Evolutionary conservation across 352 stramenopile genomes (phyloP).

Genomic region (Pelagophyceae sp.): DNA sequence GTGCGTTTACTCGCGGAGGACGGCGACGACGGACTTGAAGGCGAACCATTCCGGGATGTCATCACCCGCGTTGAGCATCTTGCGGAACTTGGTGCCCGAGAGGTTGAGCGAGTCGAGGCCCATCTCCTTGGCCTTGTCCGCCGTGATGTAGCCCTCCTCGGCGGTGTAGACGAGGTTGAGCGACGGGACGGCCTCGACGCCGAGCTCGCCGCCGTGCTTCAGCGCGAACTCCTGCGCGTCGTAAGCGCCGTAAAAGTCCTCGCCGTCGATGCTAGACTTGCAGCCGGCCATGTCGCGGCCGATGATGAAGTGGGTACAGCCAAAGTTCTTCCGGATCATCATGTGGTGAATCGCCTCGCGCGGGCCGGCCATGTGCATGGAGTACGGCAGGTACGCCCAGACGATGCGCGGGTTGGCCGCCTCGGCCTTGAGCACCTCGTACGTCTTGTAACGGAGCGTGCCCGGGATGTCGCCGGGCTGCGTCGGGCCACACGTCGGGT

Average conservation of each 20-base stretch:
- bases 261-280: slow-evolving; percentile 67
- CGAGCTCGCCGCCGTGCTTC: slow-evolving; percentile 54
- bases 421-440: slow-evolving; percentile 78
- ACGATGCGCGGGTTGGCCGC: slow-evolving; percentile 62
- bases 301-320: slow-evolving; percentile 84
- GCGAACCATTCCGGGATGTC: slow-evolving; percentile 84
- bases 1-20: slow-evolving; percentile 60
- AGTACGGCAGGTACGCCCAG: slow-evolving; percentile 80
- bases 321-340: slow-evolving; percentile 86
- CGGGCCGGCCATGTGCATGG: slow-evolving; percentile 83
- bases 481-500: slow-evolving; percentile 75
- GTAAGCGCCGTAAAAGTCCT: slow-evolving; percentile 83
- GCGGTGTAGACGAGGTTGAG: slow-evolving; percentile 78
- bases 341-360: slow-evolving; percentile 81
- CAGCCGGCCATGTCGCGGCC: slow-evolving; percentile 79
- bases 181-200: slow-evolving; percentile 63
- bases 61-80: slow-evolving; percentile 64
- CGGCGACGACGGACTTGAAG: slow-evolving; percentile 72
- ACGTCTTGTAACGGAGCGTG: slow-evolving; percentile 72
- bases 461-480: slow-evolving; percentile 69
- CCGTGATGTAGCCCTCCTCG: slow-evolving; percentile 75
- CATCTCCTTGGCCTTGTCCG: slow-evolving; percentile 51
- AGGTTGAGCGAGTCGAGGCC: slow-evolving; percentile 50
- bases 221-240: slow-evolving; percentile 74
- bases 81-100: slow-evolving; percentile 66